Conservation (phyloP, 148 eudicot genomes). For the Camellia lanceoleosa region DNA sequence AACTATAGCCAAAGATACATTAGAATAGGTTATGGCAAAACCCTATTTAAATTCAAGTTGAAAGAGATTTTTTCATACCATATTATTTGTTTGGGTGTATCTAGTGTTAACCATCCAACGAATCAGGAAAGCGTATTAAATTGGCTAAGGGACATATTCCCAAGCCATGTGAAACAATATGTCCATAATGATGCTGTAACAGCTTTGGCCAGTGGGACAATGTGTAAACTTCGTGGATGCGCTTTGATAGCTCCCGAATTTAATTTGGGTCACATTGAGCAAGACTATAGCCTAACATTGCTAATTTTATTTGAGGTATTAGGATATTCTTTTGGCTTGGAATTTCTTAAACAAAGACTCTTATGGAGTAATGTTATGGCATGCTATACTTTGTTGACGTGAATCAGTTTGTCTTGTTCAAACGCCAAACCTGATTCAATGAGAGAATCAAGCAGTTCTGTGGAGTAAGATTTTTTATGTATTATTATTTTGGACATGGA, state of each 20-base stretch:
- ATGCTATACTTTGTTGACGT: too few relatives aligned
- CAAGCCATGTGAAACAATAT: slow-evolving; percentile 47
- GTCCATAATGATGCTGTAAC: slow-evolving; percentile 83
- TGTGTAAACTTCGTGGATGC: slow-evolving; percentile 86
- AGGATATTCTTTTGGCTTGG: too few relatives aligned
- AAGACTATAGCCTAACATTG: too few relatives aligned
- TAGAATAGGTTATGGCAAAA: slow-evolving; percentile 60
- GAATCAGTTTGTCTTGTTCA: too few relatives aligned
- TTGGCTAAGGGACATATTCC: slow-evolving; percentile 68
- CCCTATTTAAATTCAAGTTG: slow-evolving; percentile 48
- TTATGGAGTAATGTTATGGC: too few relatives aligned
- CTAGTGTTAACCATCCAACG: slow-evolving; percentile 68
- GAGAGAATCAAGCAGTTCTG: too few relatives aligned
- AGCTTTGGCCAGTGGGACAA: slow-evolving; percentile 85
- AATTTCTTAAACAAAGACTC: too few relatives aligned
- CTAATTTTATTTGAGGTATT: too few relatives aligned
- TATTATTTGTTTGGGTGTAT: slow-evolving; percentile 72
- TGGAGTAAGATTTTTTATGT: too few relatives aligned
- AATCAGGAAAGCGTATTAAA: slow-evolving; percentile 58
- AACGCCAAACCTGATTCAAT: too few relatives aligned
- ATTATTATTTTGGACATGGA: too few relatives aligned
- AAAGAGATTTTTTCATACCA: slow-evolving; percentile 45
- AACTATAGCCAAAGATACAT: slow-evolving; percentile 52
- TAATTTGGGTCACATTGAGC: too few relatives aligned
- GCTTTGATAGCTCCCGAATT: slow-evolving; percentile 45